These are phyloP conservation scores for Zygosaccharomyces bisporus DNA, from an alignment of 805 yeast genomes.

Conservation along the genomic window DNA sequence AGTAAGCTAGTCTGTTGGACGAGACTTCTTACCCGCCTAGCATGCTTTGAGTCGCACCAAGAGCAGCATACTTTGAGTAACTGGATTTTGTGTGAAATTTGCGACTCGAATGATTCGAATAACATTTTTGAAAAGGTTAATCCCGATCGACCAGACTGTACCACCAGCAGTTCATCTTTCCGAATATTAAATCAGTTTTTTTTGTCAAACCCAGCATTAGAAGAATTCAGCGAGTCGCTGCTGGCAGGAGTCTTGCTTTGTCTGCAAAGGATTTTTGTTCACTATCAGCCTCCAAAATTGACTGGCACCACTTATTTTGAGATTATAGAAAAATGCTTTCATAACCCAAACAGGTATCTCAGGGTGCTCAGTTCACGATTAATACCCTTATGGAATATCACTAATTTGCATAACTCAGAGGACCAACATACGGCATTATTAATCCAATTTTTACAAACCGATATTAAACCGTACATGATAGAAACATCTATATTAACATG, in stretches of 20 bases:
- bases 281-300: constrained; percentile 48
- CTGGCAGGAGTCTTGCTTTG: constrained; percentile 45
- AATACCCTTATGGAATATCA: constrained; percentile 47
- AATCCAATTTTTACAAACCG: constrained; percentile 41
- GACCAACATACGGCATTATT: constrained; percentile 46
- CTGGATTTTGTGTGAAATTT: constrained; percentile 20
- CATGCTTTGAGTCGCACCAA: constrained; percentile 21
- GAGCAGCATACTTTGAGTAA: background rate
- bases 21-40: constrained; percentile 21
- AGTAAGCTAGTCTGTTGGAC: constrained; percentile 20
- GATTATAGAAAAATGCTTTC: constrained; percentile 41
- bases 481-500: constrained; percentile 61
- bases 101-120: constrained; percentile 22
- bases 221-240: constrained; percentile 28
- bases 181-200: constrained; percentile 29
- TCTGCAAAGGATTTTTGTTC: constrained; percentile 47
- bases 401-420: constrained; percentile 39
- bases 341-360: constrained; percentile 49
- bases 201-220: constrained; percentile 23
- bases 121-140: constrained; percentile 22
- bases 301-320: constrained; percentile 33
- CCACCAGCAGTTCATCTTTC: constrained; percentile 21
- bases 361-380: constrained; percentile 51
- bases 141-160: constrained; percentile 32
- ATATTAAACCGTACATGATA: constrained; percentile 41